phyloP scores from a whole-genome alignment of 257 asterid genomes.

The Ballota nigra region DNA sequence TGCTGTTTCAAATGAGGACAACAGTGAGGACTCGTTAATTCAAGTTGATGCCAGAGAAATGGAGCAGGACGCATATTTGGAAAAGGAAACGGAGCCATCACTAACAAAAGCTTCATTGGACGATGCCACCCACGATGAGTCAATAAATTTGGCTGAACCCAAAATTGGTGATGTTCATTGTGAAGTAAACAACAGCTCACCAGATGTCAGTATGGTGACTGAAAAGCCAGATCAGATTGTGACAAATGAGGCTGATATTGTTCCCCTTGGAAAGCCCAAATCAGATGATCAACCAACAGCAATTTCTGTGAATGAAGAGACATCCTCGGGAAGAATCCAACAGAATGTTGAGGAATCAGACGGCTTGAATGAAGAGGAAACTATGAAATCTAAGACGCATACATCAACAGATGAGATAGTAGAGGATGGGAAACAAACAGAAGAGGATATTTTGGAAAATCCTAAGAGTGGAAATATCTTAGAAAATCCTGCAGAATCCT shows the following conservation, averaged over 20 bases:
- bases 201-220: slow-evolving; percentile 18
- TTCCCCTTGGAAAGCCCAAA: slow-evolving; percentile 4
- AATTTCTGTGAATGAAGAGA: slow-evolving; percentile 11
- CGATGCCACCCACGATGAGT: slow-evolving; percentile 13
- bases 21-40: slow-evolving; percentile 3
- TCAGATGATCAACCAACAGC: slow-evolving; percentile 20
- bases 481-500: slow-evolving; percentile 21
- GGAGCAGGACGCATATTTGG: slow-evolving; percentile 16
- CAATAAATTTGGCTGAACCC: slow-evolving; percentile 11
- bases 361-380: slow-evolving; percentile 1
- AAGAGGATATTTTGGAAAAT: slow-evolving; percentile 3
- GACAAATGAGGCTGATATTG: slow-evolving; percentile 7
- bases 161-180: slow-evolving; percentile 20
- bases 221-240: slow-evolving; percentile 22
- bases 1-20: slow-evolving; percentile 20
- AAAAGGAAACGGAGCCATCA: slow-evolving; percentile 10
- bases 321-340: slow-evolving; percentile 6
- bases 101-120: slow-evolving; percentile 15
- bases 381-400: neutral
- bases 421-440: neutral
- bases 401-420: neutral
- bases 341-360: slow-evolving; percentile 20
- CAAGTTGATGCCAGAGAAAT: slow-evolving; percentile 26
- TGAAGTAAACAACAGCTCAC: slow-evolving; percentile 16
- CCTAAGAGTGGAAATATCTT: neutral